phyloP scores from a whole-genome alignment of 1,284 basidiomycete genomes.

The Meira nashicola region DNA sequence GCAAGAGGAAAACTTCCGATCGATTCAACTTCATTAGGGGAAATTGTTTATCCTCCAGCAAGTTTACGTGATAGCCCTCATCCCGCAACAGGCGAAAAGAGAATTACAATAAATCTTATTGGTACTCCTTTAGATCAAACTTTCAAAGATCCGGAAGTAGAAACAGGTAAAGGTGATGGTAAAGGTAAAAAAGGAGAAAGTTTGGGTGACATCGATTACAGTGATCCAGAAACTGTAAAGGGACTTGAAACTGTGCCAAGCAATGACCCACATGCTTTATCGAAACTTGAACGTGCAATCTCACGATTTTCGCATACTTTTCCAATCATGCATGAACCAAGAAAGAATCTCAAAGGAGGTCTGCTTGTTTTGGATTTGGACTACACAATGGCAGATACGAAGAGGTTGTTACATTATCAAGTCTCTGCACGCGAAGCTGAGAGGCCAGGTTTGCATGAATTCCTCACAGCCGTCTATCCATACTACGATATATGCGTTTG shows the following conservation, averaged over 20 bases:
- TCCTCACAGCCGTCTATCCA: conserved; percentile 55
- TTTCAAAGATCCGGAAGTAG: conserved; percentile 63
- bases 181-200: conserved; percentile 3
- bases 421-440: conserved; percentile 73
- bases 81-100: conserved; percentile 13
- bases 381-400: conserved; percentile 58
- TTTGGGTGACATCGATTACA: neutral
- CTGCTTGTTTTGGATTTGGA: conserved; percentile 80
- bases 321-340: conserved; percentile 30
- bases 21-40: conserved; percentile 25
- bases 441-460: conserved; percentile 74
- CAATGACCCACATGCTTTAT: conserved; percentile 16
- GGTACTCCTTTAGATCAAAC: conserved; percentile 36
- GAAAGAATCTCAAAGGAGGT: conserved; percentile 58
- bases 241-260: neutral
- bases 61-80: conserved; percentile 20
- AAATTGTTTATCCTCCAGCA: conserved; percentile 24
- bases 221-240: neutral
- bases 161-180: neutral
- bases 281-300: conserved; percentile 32
- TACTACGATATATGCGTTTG: conserved; percentile 48
- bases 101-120: conserved; percentile 27
- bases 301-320: conserved; percentile 34
- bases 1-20: conserved; percentile 76
- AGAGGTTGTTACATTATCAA: conserved; percentile 62